These are phyloP conservation scores for Penicillium sclerotiorum DNA, from an alignment of 2,329 filamentous ascomycete species.

Conservation along the genomic window DNA sequence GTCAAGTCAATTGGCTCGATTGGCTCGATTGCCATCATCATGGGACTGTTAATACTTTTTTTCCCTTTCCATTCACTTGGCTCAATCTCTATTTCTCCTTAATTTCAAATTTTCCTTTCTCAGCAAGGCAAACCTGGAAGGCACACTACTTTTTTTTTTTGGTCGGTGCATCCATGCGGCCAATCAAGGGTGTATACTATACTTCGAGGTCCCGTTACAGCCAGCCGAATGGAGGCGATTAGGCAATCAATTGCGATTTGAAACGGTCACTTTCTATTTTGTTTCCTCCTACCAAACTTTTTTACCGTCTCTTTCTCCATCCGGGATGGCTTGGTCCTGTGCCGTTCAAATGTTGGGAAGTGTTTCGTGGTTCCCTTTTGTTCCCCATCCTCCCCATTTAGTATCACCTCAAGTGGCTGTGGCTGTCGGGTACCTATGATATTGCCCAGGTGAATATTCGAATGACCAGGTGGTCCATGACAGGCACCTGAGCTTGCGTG, in stretches of 20 bases:
- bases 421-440: slow-evolving; percentile 22
- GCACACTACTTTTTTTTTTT: neutral
- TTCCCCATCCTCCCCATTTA: neutral
- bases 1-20: slow-evolving; percentile 16
- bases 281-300: neutral
- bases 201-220: neutral
- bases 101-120: neutral
- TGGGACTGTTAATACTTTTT: slow-evolving; percentile 18
- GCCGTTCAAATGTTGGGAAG: slow-evolving; percentile 9
- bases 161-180: too few species aligned
- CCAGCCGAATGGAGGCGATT: neutral
- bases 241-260: neutral
- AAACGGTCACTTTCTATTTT: neutral
- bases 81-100: neutral
- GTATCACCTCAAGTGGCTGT: slow-evolving; percentile 21
- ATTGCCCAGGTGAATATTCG: too few species aligned
- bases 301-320: slow-evolving; percentile 14
- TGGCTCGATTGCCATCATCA: slow-evolving; percentile 19
- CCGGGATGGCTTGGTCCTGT: slow-evolving; percentile 16
- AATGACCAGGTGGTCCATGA: slow-evolving; percentile 13
- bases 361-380: slow-evolving; percentile 13
- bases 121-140: neutral
- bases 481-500: slow-evolving; percentile 5
- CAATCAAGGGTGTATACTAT: too few species aligned
- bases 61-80: too few species aligned